Base-by-base conservation (phyloP, 805 yeast genomes). In the Spencermartinsiella europaea region DNA sequence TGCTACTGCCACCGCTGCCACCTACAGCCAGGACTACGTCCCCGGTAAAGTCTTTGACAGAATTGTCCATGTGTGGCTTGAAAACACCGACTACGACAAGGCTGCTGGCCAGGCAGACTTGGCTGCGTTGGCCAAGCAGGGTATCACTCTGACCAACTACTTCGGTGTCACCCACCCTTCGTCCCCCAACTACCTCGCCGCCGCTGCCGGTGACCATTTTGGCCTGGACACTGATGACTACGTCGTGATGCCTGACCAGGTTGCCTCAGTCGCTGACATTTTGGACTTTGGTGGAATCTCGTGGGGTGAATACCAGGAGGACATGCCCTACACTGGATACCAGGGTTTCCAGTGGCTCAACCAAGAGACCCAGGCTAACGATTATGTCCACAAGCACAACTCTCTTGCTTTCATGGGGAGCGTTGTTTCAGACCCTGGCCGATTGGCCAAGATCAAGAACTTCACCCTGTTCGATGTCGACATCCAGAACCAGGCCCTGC, bases 291-390 rank as follows among this genome's bases (percentile, higher is more conserved):
- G 63, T 56, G 64, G 64, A 22, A 73, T 76, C 49, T 68, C 78
- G 17, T 75, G 79, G 78, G 77, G 69, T 45, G 76, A 75, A 63
- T 76, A 76, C 65, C 72, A 73, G 61, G 77, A 76, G 63, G 72
- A 73, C 58, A 54, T 66, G 66, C 80, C 80, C 35, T 75, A 74
- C 68, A 60, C 79, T 38, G 80, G 78, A 34, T 76, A 61, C 68
- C 59, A 65, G 46, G 80, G 80, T 50, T 71, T 67, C 64, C 64
- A 71, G 61, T 75, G 61, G 63, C 58, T 64, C 19, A 67, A 72
- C 64, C 73, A 70, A 54, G 64, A 63, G 40, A 67, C 67, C 40
- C 63, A 58, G 34, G 72, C 74, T 46, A 69, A 71, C 54, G 75
- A 71, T 52, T 75, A 75, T 58, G 72, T 74, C 31, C 72, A 80